Percentiles rank a stretch among this genome's conserved stretches.
Conservation (phyloP, 352 stramenopile species). For the Globisporangium barbulae region DNA sequence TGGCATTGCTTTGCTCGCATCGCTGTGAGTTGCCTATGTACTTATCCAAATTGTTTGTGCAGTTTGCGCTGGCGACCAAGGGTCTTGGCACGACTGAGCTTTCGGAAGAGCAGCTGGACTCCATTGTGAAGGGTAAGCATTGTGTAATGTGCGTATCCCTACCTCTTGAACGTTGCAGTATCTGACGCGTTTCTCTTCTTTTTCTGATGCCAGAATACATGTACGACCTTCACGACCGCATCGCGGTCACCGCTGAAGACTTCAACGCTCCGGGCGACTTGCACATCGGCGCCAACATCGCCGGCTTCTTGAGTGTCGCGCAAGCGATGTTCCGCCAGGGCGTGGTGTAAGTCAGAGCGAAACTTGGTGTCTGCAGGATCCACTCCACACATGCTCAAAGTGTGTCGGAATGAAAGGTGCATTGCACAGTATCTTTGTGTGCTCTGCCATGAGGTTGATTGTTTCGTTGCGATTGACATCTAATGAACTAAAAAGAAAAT, state of each 20-base stretch:
- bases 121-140: conserved; percentile 61
- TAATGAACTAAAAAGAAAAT: background rate
- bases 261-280: conserved; percentile 79
- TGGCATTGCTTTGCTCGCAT: background rate
- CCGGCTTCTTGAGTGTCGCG: conserved; percentile 96
- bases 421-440: conserved; percentile 1
- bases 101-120: conserved; percentile 57
- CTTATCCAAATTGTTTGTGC: background rate
- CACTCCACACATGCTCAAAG: background rate
- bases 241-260: conserved; percentile 64
- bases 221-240: conserved; percentile 64
- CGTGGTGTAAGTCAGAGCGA: conserved; percentile 82
- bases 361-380: conserved; percentile 5
- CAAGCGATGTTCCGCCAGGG: conserved; percentile 97
- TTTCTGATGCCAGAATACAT: conserved; percentile 61
- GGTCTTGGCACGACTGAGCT: conserved; percentile 54
- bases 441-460: background rate
- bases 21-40: background rate
- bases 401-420: background rate
- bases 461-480: background rate
- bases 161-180: background rate
- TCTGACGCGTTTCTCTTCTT: background rate
- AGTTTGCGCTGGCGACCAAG: conserved; percentile 67
- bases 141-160: background rate
- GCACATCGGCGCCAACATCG: conserved; percentile 94